Percentiles rank a stretch among this genome's conserved stretches.
Evolutionary conservation across 148 eudicot species (phyloP).

Genomic region (Rhododendron ovatum): DNA sequence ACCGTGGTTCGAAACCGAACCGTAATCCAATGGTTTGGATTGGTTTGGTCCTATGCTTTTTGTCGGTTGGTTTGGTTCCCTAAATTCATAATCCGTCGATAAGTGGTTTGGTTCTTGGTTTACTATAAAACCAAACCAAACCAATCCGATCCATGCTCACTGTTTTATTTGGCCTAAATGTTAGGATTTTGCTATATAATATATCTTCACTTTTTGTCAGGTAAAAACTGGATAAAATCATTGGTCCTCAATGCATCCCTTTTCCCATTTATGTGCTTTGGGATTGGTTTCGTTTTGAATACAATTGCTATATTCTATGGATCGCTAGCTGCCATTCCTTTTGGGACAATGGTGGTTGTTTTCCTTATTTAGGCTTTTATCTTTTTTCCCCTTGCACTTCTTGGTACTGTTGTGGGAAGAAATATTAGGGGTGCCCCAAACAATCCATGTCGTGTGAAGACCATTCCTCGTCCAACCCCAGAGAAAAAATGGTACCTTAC

Average conservation of each 20-base stretch:
- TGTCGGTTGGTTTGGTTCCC: no score
- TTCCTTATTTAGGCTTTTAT: constrained; percentile 74
- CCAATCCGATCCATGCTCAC: no score
- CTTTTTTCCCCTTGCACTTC: constrained; percentile 73
- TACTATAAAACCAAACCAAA: no score
- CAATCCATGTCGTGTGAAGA: constrained; percentile 84
- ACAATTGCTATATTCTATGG: constrained; percentile 84
- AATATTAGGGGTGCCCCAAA: constrained; percentile 83
- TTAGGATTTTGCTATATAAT: no score
- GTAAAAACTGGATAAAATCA: constrained; percentile 78
- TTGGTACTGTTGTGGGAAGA: constrained; percentile 83
- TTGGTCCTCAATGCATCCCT: constrained; percentile 80
- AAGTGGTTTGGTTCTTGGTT: no score
- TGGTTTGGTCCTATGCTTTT: no score
- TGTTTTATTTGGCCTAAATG: no score
- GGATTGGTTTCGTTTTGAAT: constrained; percentile 71
- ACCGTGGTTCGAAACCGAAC: no score
- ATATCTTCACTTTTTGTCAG: constrained; percentile 27
- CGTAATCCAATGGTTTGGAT: no score
- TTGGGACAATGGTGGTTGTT: constrained; percentile 79
- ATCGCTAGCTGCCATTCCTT: constrained; percentile 83
- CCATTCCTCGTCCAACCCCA: constrained; percentile 86
- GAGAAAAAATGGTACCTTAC: constrained; percentile 93
- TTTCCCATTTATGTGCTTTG: constrained; percentile 80
- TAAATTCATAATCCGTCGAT: no score